phyloP scores from a whole-genome alignment of 371 early-diverging fungal genomes.

The Sporodiniella umbellata region DNA sequence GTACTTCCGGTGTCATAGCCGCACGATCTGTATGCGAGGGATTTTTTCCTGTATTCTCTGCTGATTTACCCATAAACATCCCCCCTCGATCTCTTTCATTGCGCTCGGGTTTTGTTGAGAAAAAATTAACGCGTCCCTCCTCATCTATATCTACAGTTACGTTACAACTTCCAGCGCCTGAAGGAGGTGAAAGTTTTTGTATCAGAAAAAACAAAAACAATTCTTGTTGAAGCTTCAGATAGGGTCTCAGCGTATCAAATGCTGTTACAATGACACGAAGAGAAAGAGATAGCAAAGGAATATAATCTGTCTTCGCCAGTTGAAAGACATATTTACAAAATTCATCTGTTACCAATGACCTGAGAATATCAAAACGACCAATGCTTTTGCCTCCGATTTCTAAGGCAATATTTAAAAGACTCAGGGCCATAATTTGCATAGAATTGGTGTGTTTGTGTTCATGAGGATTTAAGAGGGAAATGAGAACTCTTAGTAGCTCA shows the following conservation, averaged over 20 bases:
- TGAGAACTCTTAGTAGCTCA: constrained; percentile 87
- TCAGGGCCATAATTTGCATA: constrained; percentile 85
- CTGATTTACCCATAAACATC: constrained; percentile 29
- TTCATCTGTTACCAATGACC: constrained; percentile 76
- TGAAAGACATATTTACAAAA: constrained; percentile 86
- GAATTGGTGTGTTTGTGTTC: constrained; percentile 92
- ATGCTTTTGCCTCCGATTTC: constrained; percentile 84
- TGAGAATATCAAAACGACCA: constrained; percentile 63
- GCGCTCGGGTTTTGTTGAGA: neutral
- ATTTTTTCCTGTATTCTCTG: constrained; percentile 21
- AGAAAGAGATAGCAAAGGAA: constrained; percentile 58
- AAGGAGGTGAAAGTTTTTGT: constrained; percentile 53
- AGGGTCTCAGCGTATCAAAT: constrained; percentile 65
- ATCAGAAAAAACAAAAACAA: constrained; percentile 78
- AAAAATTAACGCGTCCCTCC: constrained; percentile 37
- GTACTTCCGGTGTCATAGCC: constrained; percentile 68
- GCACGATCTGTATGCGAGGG: constrained; percentile 42
- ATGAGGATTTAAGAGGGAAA: constrained; percentile 86
- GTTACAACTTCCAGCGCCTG: constrained; percentile 34
- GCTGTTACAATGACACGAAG: constrained; percentile 71
- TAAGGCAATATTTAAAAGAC: constrained; percentile 74
- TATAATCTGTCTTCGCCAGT: constrained; percentile 59
- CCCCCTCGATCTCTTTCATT: constrained; percentile 30
- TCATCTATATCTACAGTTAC: constrained; percentile 37
- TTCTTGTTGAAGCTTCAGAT: constrained; percentile 77